Evolutionary conservation across 2,329 filamentous ascomycete genomes (phyloP).

Genomic region (Aspergillus sp.): DNA sequence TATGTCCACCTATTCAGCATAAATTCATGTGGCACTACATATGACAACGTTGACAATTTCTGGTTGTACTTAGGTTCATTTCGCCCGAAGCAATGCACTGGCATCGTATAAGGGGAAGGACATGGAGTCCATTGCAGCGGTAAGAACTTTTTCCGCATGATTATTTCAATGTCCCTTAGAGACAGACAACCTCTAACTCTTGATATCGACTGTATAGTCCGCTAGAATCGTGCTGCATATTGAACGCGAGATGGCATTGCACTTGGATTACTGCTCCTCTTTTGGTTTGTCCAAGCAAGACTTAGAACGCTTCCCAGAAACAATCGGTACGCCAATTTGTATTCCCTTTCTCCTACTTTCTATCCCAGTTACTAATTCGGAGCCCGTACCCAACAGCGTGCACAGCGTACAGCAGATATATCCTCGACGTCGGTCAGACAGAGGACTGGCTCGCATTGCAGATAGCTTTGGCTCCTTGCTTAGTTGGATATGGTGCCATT

Average conservation of each 20-base stretch:
- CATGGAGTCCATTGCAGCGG: constrained; percentile 63
- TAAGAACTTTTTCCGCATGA: constrained; percentile 31
- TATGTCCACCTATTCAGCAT: constrained; percentile 31
- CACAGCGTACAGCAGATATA: constrained; percentile 74
- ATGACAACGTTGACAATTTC: neutral
- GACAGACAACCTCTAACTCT: neutral
- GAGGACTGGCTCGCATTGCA: constrained; percentile 85
- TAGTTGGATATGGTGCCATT: constrained; percentile 80
- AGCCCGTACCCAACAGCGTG: constrained; percentile 45
- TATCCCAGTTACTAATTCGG: neutral
- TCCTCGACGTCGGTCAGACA: constrained; percentile 79
- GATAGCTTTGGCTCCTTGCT: constrained; percentile 73
- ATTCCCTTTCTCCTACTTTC: neutral
- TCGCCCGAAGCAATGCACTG: constrained; percentile 76
- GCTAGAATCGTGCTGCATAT: constrained; percentile 69
- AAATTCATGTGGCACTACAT: neutral
- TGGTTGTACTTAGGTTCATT: constrained; percentile 56
- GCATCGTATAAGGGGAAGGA: constrained; percentile 75
- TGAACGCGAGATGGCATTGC: constrained; percentile 68
- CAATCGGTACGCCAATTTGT: constrained; percentile 47
- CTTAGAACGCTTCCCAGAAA: constrained; percentile 66
- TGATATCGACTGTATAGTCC: constrained; percentile 35
- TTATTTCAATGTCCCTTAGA: neutral
- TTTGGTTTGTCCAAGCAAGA: constrained; percentile 69
- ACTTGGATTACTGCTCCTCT: constrained; percentile 70